A percentile compares a stretch with the other conserved stretches of the same genome.
phyloP scores from a whole-genome alignment of 805 yeast genomes.

The Candida wancherniae region DNA sequence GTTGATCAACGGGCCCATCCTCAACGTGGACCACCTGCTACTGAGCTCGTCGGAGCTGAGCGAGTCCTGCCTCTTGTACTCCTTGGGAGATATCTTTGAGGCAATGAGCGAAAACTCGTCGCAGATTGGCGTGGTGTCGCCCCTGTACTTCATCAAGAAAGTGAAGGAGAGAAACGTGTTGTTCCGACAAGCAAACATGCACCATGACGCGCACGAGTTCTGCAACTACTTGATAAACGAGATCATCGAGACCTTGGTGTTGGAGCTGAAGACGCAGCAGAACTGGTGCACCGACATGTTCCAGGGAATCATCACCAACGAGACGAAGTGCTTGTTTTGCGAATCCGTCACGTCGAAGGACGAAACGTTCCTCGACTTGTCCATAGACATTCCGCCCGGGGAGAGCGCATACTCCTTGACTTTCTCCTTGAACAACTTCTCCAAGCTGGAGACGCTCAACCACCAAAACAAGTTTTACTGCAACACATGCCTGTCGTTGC shows the following conservation, averaged over 20 bases:
- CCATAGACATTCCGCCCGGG: slow-evolving; percentile 75
- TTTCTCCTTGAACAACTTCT: slow-evolving; percentile 75
- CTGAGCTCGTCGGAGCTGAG: slow-evolving; percentile 32
- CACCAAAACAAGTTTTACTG: slow-evolving; percentile 91
- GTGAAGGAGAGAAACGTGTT: slow-evolving; percentile 78
- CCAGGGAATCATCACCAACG: slow-evolving; percentile 81
- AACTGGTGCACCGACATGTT: slow-evolving; percentile 67
- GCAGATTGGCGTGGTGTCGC: slow-evolving; percentile 79
- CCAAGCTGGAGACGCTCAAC: slow-evolving; percentile 78
- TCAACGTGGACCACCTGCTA: slow-evolving; percentile 71
- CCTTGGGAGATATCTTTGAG: slow-evolving; percentile 83
- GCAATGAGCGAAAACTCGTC: slow-evolving; percentile 68
- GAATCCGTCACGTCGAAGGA: slow-evolving; percentile 77
- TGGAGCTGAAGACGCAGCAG: slow-evolving; percentile 23
- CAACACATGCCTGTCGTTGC: slow-evolving; percentile 82
- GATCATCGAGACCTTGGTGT: slow-evolving; percentile 54
- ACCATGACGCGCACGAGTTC: slow-evolving; percentile 98
- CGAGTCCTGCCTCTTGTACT: slow-evolving; percentile 39
- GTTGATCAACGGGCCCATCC: slow-evolving; percentile 71
- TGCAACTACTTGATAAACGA: slow-evolving; percentile 77
- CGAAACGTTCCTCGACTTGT: slow-evolving; percentile 81
- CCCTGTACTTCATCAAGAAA: slow-evolving; percentile 65
- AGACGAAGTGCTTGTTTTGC: slow-evolving; percentile 85
- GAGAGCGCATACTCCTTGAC: slow-evolving; percentile 55
- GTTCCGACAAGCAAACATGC: slow-evolving; percentile 83